Conservation (phyloP, 1,139 yeast species). For the Geotrichum australiense region DNA sequence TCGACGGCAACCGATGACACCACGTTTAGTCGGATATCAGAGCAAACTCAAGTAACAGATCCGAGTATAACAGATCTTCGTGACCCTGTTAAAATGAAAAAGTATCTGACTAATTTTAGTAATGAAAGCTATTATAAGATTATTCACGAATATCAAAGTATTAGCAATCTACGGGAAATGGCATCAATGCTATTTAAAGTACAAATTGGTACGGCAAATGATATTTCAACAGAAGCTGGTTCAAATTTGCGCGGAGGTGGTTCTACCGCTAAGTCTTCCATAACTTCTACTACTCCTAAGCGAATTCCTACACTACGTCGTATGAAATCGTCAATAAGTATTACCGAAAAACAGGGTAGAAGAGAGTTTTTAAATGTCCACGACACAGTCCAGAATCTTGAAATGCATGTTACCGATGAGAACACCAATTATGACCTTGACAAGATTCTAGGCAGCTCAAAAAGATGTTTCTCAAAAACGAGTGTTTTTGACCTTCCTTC, state of each 20-base stretch:
- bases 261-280: too few species aligned
- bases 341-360: background rate
- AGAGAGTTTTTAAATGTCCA: conserved; percentile 1
- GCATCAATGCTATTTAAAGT: background rate
- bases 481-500: background rate
- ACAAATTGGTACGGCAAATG: background rate
- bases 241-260: too few species aligned
- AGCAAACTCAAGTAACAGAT: background rate
- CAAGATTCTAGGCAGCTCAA: conserved; percentile 1
- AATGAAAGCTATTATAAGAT: conserved; percentile 4
- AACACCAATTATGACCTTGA: conserved; percentile 3
- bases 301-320: background rate
- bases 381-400: background rate
- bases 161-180: background rate
- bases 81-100: background rate
- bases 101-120: background rate
- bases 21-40: background rate
- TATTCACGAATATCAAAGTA: conserved; percentile 4
- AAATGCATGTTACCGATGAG: conserved; percentile 1
- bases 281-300: background rate
- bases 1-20: background rate
- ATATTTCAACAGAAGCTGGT: background rate
- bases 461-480: background rate
- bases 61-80: background rate
- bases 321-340: background rate